Evolutionary conservation across 768 basidiomycete species (phyloP).

Genomic region (Tylopilus sp.): DNA sequence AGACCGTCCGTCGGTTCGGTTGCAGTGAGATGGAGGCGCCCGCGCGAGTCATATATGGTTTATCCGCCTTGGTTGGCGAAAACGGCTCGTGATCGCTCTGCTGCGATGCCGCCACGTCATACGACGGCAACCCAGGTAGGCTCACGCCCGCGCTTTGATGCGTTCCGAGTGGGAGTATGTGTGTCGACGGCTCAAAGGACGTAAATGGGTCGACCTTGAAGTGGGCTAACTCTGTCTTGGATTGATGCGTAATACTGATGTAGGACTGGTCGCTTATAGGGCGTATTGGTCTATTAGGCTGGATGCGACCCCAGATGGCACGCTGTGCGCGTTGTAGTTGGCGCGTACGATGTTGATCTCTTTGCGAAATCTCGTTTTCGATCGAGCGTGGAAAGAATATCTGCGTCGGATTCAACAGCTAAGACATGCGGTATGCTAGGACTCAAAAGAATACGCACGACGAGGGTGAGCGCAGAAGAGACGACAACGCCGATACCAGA

Average conservation of each 20-base stretch:
- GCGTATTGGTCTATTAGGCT: neutral
- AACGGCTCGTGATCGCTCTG: neutral
- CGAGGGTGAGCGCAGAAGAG: conserved; percentile 71
- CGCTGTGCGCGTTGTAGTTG: conserved; percentile 1
- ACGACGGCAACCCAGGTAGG: conserved; percentile 15
- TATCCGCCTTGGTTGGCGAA: conserved; percentile 15
- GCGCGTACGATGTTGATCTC: conserved; percentile 39
- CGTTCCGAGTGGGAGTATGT: neutral
- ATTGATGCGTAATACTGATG: conserved; percentile 9
- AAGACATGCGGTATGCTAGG: neutral
- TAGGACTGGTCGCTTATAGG: conserved; percentile 1
- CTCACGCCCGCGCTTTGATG: neutral
- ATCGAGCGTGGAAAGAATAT: conserved; percentile 84
- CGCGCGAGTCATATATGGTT: conserved; percentile 1
- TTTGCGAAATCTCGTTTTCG: conserved; percentile 56
- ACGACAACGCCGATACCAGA: conserved; percentile 58
- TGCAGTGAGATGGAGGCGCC: conserved; percentile 11
- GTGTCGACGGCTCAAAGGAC: neutral
- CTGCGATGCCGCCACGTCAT: conserved; percentile 31
- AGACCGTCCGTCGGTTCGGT: conserved; percentile 25
- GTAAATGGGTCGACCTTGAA: neutral
- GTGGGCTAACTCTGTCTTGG: neutral
- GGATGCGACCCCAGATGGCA: neutral
- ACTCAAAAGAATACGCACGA: conserved; percentile 37
- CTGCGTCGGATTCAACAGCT: conserved; percentile 38